These are phyloP conservation scores for Melanomma pulvis-pyrius DNA, from an alignment of 495 filamentous ascomycete genomes.

Conservation along the genomic window DNA sequence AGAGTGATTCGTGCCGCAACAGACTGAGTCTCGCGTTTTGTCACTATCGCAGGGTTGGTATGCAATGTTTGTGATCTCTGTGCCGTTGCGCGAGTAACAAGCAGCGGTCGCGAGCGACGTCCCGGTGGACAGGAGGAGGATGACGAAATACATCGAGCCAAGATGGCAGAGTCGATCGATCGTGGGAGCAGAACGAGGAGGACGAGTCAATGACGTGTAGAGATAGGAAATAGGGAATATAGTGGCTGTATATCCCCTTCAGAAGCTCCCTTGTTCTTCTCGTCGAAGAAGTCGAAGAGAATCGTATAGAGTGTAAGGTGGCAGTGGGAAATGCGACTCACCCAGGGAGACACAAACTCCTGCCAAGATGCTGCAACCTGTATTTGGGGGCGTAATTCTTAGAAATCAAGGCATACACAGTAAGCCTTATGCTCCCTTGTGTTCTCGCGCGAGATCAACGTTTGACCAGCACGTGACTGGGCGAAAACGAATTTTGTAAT, in stretches of 20 bases:
- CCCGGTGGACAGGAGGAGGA: not conserved
- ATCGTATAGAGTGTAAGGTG: not conserved
- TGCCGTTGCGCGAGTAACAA: conserved; percentile 14
- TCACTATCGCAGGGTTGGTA: conserved; percentile 10
- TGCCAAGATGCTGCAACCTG: too few relatives aligned
- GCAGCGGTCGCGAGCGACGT: not conserved
- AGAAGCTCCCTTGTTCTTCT: too few relatives aligned
- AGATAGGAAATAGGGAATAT: not conserved
- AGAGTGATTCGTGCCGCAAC: conserved; percentile 7
- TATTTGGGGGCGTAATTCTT: too few relatives aligned
- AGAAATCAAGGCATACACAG: too few relatives aligned
- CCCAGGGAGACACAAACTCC: too few relatives aligned
- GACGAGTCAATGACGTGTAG: not conserved
- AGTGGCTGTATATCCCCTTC: too few relatives aligned
- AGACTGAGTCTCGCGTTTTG: not conserved
- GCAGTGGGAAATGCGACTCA: not conserved
- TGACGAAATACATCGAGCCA: not conserved
- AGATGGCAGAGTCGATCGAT: not conserved
- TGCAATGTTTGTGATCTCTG: not conserved
- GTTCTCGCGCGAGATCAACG: too few relatives aligned
- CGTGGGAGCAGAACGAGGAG: not conserved
- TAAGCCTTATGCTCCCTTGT: too few relatives aligned
- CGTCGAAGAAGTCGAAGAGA: too few relatives aligned
- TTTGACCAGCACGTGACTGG: too few relatives aligned
- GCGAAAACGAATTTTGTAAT: too few relatives aligned